phyloP scores from a whole-genome alignment of 2,329 filamentous ascomycete species.

The Cordyceps javanica region DNA sequence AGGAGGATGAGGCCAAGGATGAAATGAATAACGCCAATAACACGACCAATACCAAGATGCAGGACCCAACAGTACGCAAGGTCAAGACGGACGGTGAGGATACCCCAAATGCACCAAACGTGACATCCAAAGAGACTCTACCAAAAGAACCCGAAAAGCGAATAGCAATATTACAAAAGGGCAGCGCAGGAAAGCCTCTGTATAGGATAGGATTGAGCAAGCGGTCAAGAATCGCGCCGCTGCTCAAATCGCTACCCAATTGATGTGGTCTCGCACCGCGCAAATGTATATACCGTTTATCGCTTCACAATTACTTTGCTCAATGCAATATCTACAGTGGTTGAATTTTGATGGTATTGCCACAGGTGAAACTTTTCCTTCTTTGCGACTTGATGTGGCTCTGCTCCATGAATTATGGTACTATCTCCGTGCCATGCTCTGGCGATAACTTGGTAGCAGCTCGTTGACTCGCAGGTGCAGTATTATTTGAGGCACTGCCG shows the following conservation, averaged over 20 bases:
- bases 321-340: neutral
- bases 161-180: neutral
- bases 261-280: constrained; percentile 13
- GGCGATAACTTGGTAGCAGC: too few species aligned
- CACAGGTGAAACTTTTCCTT: too few species aligned
- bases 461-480: too few species aligned
- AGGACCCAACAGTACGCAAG: neutral
- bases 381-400: too few species aligned
- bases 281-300: too few species aligned
- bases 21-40: neutral
- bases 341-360: too few species aligned
- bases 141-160: neutral
- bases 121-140: neutral
- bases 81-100: neutral
- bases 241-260: constrained; percentile 45
- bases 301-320: too few species aligned
- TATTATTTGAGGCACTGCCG: too few species aligned
- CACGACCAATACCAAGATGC: neutral
- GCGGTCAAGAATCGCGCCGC: constrained; percentile 42
- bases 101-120: neutral
- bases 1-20: neutral
- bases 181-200: constrained; percentile 29
- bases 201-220: constrained; percentile 49
- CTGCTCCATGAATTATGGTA: too few species aligned
- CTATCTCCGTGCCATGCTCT: too few species aligned